A percentile compares a stretch with the other conserved stretches of the same genome.
Conservation (phyloP, 306 rosid genomes). For the Adenanthera pavonina region DNA sequence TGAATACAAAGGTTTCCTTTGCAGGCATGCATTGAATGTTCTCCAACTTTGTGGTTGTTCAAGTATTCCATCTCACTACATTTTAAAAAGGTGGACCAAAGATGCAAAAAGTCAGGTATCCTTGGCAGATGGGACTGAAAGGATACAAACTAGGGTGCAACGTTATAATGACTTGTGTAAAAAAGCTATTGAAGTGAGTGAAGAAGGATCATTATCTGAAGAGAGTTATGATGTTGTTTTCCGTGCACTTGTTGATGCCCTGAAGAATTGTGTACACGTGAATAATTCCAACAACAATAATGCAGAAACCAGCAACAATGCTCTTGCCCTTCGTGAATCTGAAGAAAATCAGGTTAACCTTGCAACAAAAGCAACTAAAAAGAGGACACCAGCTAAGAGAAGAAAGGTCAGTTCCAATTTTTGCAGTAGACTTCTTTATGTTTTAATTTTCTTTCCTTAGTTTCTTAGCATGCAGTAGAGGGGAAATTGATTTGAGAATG, state of each 20-base stretch:
- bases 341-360: constrained; percentile 68
- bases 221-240: constrained; percentile 70
- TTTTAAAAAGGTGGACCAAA: constrained; percentile 88
- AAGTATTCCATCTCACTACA: constrained; percentile 77
- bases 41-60: constrained; percentile 85
- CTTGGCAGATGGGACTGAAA: constrained; percentile 55
- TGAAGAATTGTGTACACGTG: constrained; percentile 84
- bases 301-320: constrained; percentile 60
- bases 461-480: neutral
- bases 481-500: neutral
- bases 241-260: constrained; percentile 69
- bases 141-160: constrained; percentile 67
- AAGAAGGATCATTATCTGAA: constrained; percentile 90
- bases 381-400: constrained; percentile 11
- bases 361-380: constrained; percentile 46
- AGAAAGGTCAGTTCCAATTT: constrained; percentile 6
- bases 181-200: constrained; percentile 82
- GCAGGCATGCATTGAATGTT: constrained; percentile 85
- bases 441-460: neutral
- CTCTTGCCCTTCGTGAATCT: constrained; percentile 61
- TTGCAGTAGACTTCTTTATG: neutral
- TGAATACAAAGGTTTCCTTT: constrained; percentile 91
- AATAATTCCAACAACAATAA: constrained; percentile 60
- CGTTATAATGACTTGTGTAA: constrained; percentile 85
- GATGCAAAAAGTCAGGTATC: constrained; percentile 71